Percentiles rank a stretch among this genome's conserved stretches.
These are phyloP conservation scores for Penicillium brasilianum DNA, from an alignment of 2,329 filamentous ascomycete species.

Conservation along the genomic window DNA sequence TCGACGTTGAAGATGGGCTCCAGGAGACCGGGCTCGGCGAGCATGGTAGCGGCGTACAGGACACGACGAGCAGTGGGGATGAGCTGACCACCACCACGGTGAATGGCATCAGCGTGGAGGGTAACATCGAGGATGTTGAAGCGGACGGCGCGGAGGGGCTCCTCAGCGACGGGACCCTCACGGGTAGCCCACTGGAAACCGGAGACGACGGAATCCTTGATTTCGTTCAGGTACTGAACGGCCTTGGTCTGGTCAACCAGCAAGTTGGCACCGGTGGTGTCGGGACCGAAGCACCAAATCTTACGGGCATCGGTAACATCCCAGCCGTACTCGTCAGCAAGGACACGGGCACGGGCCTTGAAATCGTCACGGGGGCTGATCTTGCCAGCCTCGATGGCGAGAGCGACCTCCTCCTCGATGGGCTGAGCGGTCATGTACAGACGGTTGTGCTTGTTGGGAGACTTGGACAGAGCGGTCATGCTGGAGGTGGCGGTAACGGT, in stretches of 20 bases:
- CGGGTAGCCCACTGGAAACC: slow-evolving; percentile 99
- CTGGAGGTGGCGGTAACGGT: slow-evolving; percentile 82
- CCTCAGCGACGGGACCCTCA: slow-evolving; percentile 96
- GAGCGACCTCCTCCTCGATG: slow-evolving; percentile 86
- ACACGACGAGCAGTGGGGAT: slow-evolving; percentile 98
- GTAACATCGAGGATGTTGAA: slow-evolving; percentile 99
- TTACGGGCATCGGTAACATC: slow-evolving; percentile 99
- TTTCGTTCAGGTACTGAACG: slow-evolving; percentile 99
- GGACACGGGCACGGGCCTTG: slow-evolving; percentile 94
- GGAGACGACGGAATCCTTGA: slow-evolving; percentile 99
- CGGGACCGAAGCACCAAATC: slow-evolving; percentile 99
- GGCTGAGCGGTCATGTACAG: slow-evolving; percentile 94
- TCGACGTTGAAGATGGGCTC: slow-evolving; percentile 99
- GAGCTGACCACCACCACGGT: slow-evolving; percentile 98
- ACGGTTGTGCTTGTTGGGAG: slow-evolving; percentile 99
- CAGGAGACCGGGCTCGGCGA: slow-evolving; percentile 87
- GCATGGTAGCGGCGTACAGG: slow-evolving; percentile 87
- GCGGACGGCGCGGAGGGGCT: slow-evolving; percentile 95
- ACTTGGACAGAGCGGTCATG: slow-evolving; percentile 98
- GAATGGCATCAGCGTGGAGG: slow-evolving; percentile 98
- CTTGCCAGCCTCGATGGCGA: slow-evolving; percentile 89
- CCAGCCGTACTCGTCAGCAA: slow-evolving; percentile 98
- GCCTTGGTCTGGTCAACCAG: slow-evolving; percentile 99
- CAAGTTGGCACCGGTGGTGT: slow-evolving; percentile 97
- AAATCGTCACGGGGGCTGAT: slow-evolving; percentile 96